These are phyloP conservation scores for Calonectria leucothoes DNA, from an alignment of 2,329 filamentous ascomycete genomes.

Conservation along the genomic window DNA sequence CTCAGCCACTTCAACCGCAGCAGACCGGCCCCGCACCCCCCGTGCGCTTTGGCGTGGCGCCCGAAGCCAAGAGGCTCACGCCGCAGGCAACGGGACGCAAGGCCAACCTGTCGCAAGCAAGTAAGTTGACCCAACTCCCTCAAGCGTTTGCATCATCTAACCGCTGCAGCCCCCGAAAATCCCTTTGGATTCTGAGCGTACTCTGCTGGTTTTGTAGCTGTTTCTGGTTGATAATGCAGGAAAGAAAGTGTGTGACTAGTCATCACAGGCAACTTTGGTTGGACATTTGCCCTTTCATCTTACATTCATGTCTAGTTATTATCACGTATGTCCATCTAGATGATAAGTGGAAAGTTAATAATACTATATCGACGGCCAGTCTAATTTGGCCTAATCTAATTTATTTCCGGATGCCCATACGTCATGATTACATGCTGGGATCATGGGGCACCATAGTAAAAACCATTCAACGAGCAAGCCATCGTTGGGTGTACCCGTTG, in stretches of 20 bases:
- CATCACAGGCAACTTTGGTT: constrained; percentile 25
- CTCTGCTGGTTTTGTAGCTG: constrained; percentile 10
- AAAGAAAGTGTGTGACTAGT: constrained; percentile 15
- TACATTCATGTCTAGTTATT: constrained; percentile 37
- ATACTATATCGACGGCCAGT: constrained; percentile 36
- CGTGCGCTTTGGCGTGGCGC: constrained; percentile 86
- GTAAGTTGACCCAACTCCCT: constrained; percentile 71
- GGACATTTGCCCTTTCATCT: constrained; percentile 39
- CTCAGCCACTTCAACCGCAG: constrained; percentile 59
- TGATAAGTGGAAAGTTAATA: constrained; percentile 35
- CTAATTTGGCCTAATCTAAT: constrained; percentile 33
- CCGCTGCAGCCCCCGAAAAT: constrained; percentile 60
- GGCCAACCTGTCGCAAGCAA: constrained; percentile 93
- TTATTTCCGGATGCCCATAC: constrained; percentile 23
- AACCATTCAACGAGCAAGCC: neutral
- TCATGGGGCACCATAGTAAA: neutral
- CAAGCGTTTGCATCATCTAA: constrained; percentile 27
- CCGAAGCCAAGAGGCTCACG: constrained; percentile 78
- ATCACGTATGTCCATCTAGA: constrained; percentile 33
- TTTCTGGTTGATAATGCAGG: constrained; percentile 21
- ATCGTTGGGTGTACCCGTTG: neutral
- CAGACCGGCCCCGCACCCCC: constrained; percentile 79
- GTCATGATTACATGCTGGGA: neutral
- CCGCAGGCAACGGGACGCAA: constrained; percentile 89
- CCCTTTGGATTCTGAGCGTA: constrained; percentile 61